Evolutionary conservation across 768 basidiomycete species (phyloP).

Genomic region (Gyrodon lividus): DNA sequence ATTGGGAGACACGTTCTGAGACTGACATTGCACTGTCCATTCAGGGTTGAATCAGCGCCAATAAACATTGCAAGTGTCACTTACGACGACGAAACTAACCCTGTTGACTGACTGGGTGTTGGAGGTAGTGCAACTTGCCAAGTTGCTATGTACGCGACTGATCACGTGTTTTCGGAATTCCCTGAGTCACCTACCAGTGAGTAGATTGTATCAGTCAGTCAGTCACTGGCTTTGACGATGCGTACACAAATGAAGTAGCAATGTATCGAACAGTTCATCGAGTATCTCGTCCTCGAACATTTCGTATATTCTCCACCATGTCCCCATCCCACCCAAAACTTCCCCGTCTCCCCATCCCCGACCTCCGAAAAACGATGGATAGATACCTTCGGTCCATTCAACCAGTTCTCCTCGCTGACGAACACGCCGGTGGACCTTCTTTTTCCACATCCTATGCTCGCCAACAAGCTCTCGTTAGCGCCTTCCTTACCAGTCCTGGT

Average conservation of each 20-base stretch:
- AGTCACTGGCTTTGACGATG: background rate
- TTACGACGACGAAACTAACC: background rate
- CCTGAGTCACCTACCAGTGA: too few relatives aligned
- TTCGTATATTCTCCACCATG: background rate
- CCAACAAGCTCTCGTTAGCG: slow-evolving; percentile 21
- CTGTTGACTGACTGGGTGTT: too few relatives aligned
- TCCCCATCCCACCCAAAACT: slow-evolving; percentile 26
- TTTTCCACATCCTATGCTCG: slow-evolving; percentile 33
- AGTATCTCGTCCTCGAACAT: background rate
- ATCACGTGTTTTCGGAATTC: too few relatives aligned
- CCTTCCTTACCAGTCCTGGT: slow-evolving; percentile 11
- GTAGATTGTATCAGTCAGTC: too few relatives aligned
- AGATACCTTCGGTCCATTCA: slow-evolving; percentile 76
- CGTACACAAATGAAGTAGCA: background rate
- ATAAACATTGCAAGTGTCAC: too few relatives aligned
- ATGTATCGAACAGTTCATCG: background rate
- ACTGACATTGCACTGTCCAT: slow-evolving; percentile 21
- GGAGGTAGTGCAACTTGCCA: too few relatives aligned
- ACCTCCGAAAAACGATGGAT: slow-evolving; percentile 70
- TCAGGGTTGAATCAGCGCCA: too few relatives aligned
- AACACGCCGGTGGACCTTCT: slow-evolving; percentile 50
- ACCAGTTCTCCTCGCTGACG: slow-evolving; percentile 79
- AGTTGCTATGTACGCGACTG: too few relatives aligned
- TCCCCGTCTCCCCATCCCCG: slow-evolving; percentile 81
- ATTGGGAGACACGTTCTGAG: slow-evolving; percentile 41